These are phyloP conservation scores for Pouteria glomerata DNA, from an alignment of 148 eudicot genomes.

Conservation along the genomic window DNA sequence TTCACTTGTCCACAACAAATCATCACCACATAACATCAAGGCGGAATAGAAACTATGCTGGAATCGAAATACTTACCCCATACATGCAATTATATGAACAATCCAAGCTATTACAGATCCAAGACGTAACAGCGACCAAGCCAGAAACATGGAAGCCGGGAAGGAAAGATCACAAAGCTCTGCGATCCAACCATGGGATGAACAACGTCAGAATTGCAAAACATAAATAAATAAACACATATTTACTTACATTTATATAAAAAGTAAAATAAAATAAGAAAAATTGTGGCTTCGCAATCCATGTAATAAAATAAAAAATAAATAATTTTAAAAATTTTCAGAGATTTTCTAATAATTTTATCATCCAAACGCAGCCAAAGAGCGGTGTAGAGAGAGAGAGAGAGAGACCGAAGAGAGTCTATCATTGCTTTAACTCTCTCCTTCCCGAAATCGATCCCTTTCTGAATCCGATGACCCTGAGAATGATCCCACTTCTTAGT, in stretches of 20 bases:
- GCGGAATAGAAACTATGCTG: neutral
- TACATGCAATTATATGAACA: conserved; percentile 25
- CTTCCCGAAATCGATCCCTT: conserved; percentile 7
- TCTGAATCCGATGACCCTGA: neutral
- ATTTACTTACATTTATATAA: neutral
- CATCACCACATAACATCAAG: neutral
- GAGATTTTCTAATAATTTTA: no score
- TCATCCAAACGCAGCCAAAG: no score
- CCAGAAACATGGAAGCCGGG: conserved; percentile 29
- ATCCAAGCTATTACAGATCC: conserved; percentile 25
- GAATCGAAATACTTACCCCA: conserved; percentile 37
- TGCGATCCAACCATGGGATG: neutral
- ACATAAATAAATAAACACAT: no score
- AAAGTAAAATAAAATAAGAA: no score
- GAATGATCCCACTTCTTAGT: neutral
- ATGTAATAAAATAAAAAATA: no score
- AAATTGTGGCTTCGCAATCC: no score
- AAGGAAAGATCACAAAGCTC: conserved; percentile 18
- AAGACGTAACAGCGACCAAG: conserved; percentile 16
- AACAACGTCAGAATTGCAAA: neutral
- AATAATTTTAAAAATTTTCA: no score
- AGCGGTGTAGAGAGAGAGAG: conserved; percentile 1
- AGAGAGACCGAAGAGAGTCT: conserved; percentile 6
- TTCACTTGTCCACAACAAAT: neutral
- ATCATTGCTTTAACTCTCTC: conserved; percentile 2